Evolutionary conservation across 768 basidiomycete species (phyloP).

Genomic region (Pleurotus citrinopileatus): DNA sequence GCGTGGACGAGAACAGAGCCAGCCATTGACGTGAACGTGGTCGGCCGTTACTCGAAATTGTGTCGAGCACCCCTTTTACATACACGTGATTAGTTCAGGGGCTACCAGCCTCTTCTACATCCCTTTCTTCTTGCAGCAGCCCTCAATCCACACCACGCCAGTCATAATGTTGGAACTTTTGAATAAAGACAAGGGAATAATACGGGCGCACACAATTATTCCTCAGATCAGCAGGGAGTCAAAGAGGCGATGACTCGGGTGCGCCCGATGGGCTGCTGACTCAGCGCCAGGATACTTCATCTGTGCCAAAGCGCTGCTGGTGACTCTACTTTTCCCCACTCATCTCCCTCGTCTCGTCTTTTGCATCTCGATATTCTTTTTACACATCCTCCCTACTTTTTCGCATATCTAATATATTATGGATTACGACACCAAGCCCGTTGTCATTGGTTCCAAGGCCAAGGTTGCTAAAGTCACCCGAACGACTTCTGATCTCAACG

Average conservation of each 20-base stretch:
- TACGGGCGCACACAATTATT: no score
- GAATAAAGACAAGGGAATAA: no score
- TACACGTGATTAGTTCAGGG: no score
- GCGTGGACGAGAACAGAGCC: constrained; percentile 51
- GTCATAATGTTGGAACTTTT: no score
- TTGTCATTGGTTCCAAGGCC: constrained; percentile 70
- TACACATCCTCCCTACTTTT: neutral
- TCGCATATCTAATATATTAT: constrained; percentile 1
- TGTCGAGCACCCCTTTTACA: no score
- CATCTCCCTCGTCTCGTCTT: neutral
- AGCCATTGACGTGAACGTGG: constrained; percentile 23
- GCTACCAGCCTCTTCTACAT: no score
- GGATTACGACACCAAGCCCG: constrained; percentile 45
- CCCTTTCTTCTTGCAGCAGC: no score
- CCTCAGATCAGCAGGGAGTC: no score
- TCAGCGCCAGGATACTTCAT: neutral
- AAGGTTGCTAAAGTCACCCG: constrained; percentile 60
- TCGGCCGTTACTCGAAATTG: no score
- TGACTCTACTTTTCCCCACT: neutral
- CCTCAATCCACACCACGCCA: no score
- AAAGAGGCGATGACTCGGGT: neutral
- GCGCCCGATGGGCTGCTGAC: neutral
- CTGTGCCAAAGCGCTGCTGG: neutral
- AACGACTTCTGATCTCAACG: constrained; percentile 56
- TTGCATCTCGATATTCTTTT: neutral